Percentiles rank a stretch among this genome's conserved stretches.
These are phyloP conservation scores for Amauroascus niger DNA, from an alignment of 2,329 filamentous ascomycete species.

Conservation along the genomic window DNA sequence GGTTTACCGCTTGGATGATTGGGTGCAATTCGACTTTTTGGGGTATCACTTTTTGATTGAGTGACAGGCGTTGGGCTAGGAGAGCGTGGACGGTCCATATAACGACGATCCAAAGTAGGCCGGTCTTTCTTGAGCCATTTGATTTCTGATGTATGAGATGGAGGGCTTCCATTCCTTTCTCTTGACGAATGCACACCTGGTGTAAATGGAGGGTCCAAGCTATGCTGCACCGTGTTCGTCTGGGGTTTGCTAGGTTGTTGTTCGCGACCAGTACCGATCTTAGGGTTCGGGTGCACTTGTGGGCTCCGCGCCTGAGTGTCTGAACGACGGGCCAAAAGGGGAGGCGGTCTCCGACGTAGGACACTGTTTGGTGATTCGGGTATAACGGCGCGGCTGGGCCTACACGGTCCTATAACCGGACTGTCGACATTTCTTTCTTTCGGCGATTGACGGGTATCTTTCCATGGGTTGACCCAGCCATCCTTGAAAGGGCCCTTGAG, in stretches of 20 bases:
- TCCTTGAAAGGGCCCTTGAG: conserved; percentile 38
- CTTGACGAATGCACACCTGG: background rate
- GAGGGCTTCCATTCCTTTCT: background rate
- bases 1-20: background rate
- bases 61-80: conserved; percentile 14
- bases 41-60: conserved; percentile 2
- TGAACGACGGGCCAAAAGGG: background rate
- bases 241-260: background rate
- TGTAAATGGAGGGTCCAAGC: background rate
- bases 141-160: background rate
- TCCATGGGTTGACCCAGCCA: conserved; percentile 42
- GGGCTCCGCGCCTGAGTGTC: background rate
- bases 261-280: background rate
- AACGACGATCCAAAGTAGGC: background rate
- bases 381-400: background rate
- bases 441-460: background rate
- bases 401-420: background rate
- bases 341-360: background rate
- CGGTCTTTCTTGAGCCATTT: conserved; percentile 15
- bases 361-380: background rate
- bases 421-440: background rate
- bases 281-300: background rate
- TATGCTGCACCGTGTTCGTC: background rate
- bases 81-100: conserved; percentile 1
- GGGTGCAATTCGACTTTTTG: background rate